These are phyloP conservation scores for Talaromyces islandicus DNA, from an alignment of 2,329 filamentous ascomycete species.

Conservation along the genomic window DNA sequence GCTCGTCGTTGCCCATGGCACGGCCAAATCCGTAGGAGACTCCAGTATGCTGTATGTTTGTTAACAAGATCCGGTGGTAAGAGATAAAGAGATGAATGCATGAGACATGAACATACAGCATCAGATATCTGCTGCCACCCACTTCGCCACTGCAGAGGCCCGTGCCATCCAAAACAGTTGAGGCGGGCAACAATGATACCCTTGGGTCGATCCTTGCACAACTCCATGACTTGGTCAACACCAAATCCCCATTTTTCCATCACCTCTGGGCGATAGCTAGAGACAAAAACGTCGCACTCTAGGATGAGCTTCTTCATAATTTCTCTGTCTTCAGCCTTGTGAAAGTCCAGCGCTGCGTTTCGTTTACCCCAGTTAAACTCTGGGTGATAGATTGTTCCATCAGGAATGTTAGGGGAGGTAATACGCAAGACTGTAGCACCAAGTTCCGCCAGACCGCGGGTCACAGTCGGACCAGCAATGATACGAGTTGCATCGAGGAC, in stretches of 20 bases:
- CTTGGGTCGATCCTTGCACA: background rate
- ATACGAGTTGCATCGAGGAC: conserved; percentile 45
- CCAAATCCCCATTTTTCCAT: conserved; percentile 3
- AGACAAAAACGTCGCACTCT: conserved; percentile 2
- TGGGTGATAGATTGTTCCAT: conserved; percentile 3
- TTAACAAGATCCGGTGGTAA: background rate
- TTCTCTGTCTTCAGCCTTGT: background rate
- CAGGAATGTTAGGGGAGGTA: conserved; percentile 1
- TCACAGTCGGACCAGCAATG: conserved; percentile 44
- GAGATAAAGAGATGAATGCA: background rate
- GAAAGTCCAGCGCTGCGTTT: conserved; percentile 1
- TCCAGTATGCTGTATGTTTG: conserved; percentile 20
- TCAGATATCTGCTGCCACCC: conserved; percentile 7
- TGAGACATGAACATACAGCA: background rate
- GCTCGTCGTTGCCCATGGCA: conserved; percentile 42
- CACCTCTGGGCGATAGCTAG: background rate
- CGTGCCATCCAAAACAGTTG: conserved; percentile 2
- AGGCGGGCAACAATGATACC: conserved; percentile 1
- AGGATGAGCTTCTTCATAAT: background rate
- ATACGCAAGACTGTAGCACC: conserved; percentile 30
- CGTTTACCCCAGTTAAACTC: conserved; percentile 6
- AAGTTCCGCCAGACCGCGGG: conserved; percentile 38
- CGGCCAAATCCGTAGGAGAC: conserved; percentile 43
- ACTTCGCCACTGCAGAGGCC: background rate
- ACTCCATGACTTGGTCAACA: conserved; percentile 2